A percentile compares a stretch with the other conserved stretches of the same genome.
phyloP scores from a whole-genome alignment of 2,329 filamentous ascomycete species.

The Coleophoma crateriformis region DNA sequence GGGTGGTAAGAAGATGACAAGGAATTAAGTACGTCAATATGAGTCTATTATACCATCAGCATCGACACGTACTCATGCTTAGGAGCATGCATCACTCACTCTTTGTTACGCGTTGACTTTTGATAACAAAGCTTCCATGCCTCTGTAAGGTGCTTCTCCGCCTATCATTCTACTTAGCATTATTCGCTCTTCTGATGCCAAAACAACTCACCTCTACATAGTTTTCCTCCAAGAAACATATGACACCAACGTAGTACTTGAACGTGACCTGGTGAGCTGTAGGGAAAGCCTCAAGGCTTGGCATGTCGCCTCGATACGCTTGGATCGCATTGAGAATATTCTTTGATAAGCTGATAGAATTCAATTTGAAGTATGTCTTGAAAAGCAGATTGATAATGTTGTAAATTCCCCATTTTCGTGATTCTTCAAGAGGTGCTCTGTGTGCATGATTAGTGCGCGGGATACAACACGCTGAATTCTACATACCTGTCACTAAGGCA shows the following conservation, averaged over 20 bases:
- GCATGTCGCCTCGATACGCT: conserved; percentile 76
- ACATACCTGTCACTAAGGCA: conserved; percentile 83
- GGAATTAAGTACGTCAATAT: conserved; percentile 95
- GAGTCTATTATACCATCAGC: conserved; percentile 64
- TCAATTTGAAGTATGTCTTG: conserved; percentile 97
- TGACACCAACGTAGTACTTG: conserved; percentile 90
- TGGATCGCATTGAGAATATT: conserved; percentile 82
- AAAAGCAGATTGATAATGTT: conserved; percentile 91
- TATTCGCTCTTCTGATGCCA: neutral
- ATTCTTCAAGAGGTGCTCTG: conserved; percentile 78
- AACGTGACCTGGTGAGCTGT: conserved; percentile 91
- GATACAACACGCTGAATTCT: neutral
- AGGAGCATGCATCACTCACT: conserved; percentile 46
- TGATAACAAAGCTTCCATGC: conserved; percentile 81
- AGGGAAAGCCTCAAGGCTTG: conserved; percentile 72
- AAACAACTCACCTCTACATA: conserved; percentile 63
- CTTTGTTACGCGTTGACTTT: conserved; percentile 67
- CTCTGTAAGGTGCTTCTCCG: conserved; percentile 72
- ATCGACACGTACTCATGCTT: conserved; percentile 33
- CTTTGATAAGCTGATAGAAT: conserved; percentile 81
- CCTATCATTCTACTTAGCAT: conserved; percentile 36
- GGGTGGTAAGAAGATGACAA: conserved; percentile 82
- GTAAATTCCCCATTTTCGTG: conserved; percentile 97
- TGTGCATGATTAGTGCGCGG: conserved; percentile 1
- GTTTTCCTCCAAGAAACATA: conserved; percentile 92